These are phyloP conservation scores for Coniella vitis DNA, from an alignment of 2,329 filamentous ascomycete species.

Conservation along the genomic window DNA sequence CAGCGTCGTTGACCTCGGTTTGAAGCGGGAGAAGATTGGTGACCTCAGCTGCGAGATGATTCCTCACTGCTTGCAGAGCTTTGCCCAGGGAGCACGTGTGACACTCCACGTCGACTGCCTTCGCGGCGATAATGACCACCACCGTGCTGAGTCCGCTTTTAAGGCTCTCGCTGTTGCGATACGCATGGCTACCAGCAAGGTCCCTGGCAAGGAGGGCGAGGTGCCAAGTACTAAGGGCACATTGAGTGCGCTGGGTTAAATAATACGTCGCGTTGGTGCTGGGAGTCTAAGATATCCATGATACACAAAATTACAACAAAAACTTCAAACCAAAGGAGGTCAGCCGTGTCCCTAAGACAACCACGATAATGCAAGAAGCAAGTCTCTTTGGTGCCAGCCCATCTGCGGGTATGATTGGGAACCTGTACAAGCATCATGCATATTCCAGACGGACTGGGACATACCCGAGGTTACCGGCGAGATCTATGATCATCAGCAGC, in stretches of 20 bases:
- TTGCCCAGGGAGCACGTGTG: slow-evolving; percentile 80
- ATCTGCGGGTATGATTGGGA: no score
- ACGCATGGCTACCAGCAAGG: slow-evolving; percentile 65
- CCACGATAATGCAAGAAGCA: no score
- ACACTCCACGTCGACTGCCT: slow-evolving; percentile 95
- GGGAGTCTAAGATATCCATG: neutral
- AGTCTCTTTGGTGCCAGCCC: no score
- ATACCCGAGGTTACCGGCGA: no score
- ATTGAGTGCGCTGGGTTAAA: slow-evolving; percentile 47
- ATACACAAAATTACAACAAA: neutral
- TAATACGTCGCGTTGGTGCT: no score
- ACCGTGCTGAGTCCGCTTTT: slow-evolving; percentile 92
- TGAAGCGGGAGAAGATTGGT: slow-evolving; percentile 88
- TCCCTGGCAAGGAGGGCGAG: slow-evolving; percentile 80
- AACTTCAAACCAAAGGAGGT: neutral
- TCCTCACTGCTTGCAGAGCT: slow-evolving; percentile 89
- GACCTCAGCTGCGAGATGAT: slow-evolving; percentile 95
- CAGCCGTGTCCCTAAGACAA: no score
- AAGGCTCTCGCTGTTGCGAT: slow-evolving; percentile 91
- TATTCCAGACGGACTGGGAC: no score
- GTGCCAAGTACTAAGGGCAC: slow-evolving; percentile 96
- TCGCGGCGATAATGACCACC: slow-evolving; percentile 89
- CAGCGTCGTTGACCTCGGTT: slow-evolving; percentile 73
- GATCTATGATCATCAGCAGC: no score
- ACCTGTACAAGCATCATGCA: no score